Percentiles rank a stretch among this genome's conserved stretches.
phyloP scores from a whole-genome alignment of 2,329 filamentous ascomycete genomes.

The Volutella citrinella region DNA sequence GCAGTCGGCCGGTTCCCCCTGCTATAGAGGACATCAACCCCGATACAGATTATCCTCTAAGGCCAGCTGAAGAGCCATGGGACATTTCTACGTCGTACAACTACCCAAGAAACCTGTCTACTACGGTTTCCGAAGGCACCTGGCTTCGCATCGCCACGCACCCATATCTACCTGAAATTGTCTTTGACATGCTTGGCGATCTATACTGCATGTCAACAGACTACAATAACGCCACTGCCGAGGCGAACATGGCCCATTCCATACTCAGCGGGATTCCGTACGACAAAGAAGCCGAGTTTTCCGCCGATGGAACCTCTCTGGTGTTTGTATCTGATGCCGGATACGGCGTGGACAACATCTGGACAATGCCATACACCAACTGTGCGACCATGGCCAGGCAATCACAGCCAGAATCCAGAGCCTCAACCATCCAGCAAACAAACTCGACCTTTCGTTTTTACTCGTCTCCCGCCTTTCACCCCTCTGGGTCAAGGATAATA shows the following conservation, averaged over 20 bases:
- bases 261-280: not conserved
- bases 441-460: conserved; percentile 2
- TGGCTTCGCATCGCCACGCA: conserved; percentile 1
- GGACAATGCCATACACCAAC: conserved; percentile 1
- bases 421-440: not conserved
- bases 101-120: not conserved
- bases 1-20: too few species aligned
- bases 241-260: too few species aligned
- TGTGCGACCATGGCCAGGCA: not conserved
- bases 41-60: conserved; percentile 1
- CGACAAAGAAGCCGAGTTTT: conserved; percentile 2
- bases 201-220: conserved; percentile 1
- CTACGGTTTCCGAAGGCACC: not conserved
- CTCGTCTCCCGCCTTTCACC: not conserved
- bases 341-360: conserved; percentile 2
- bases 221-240: too few species aligned
- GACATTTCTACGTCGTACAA: not conserved
- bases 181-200: conserved; percentile 3
- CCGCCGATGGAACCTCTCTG: not conserved
- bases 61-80: conserved; percentile 2
- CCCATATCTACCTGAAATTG: not conserved
- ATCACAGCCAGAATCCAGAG: not conserved
- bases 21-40: conserved; percentile 1
- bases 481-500: not conserved
- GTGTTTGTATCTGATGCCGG: conserved; percentile 2